Conservation (phyloP, 2,329 filamentous ascomycete genomes). For the Xylaria sp. region DNA sequence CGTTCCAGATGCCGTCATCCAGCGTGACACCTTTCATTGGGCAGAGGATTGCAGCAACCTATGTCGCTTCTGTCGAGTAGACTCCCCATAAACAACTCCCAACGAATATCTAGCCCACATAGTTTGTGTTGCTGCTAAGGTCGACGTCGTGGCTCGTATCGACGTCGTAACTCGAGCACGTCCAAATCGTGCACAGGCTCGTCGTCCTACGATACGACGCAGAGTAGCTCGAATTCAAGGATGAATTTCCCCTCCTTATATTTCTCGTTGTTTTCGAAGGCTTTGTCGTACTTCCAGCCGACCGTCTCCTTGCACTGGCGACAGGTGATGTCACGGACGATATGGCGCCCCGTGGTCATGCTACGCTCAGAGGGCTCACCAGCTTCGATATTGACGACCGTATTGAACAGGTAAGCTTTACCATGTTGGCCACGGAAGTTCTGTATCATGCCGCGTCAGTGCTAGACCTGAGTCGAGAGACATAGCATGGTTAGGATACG, state of each 20-base stretch:
- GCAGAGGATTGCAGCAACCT: not conserved
- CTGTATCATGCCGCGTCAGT: slow-evolving; percentile 42
- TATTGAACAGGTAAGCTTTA: slow-evolving; percentile 96
- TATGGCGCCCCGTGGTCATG: slow-evolving; percentile 96
- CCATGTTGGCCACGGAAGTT: slow-evolving; percentile 98
- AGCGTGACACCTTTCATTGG: not conserved
- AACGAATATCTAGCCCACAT: too few species aligned
- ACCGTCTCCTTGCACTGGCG: slow-evolving; percentile 90
- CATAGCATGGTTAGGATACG: not conserved
- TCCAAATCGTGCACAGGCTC: too few species aligned
- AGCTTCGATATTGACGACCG: slow-evolving; percentile 86
- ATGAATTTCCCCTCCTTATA: slow-evolving; percentile 99
- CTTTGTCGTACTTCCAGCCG: slow-evolving; percentile 99
- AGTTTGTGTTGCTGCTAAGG: too few species aligned
- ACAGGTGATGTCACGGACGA: slow-evolving; percentile 92
- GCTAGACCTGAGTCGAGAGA: not conserved
- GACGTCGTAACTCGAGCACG: too few species aligned
- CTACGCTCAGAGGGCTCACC: slow-evolving; percentile 90
- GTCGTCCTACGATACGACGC: slow-evolving; percentile 67
- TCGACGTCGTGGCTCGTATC: too few species aligned
- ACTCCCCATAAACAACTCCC: not conserved
- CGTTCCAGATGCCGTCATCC: not conserved
- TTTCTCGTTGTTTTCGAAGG: slow-evolving; percentile 88
- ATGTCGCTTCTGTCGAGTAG: not conserved
- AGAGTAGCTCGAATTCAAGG: slow-evolving; percentile 87